A percentile compares a stretch with the other conserved stretches of the same genome.
Evolutionary conservation across 2,329 filamentous ascomycete species (phyloP).

Genomic region (Pyricularia grisea): DNA sequence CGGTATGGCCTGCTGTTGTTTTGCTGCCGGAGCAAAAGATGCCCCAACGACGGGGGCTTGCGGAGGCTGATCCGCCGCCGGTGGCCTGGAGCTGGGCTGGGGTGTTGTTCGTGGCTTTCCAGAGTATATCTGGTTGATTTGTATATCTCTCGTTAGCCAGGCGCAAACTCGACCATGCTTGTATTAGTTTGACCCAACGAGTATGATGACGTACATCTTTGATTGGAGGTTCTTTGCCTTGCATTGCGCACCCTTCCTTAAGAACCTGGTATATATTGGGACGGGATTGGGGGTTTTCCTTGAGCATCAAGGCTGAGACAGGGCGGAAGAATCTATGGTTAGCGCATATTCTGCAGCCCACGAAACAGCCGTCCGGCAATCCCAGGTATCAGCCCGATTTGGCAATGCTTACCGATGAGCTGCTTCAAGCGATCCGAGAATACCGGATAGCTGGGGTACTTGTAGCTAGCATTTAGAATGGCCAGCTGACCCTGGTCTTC

Average conservation of each 20-base stretch:
- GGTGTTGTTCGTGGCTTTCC: slow-evolving; percentile 55
- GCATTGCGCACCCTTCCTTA: slow-evolving; percentile 79
- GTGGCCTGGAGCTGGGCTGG: slow-evolving; percentile 30
- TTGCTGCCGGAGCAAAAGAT: slow-evolving; percentile 66
- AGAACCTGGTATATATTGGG: slow-evolving; percentile 95
- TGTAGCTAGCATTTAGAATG: slow-evolving; percentile 91
- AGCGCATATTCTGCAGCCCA: background rate
- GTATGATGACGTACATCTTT: slow-evolving; percentile 54
- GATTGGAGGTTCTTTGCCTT: slow-evolving; percentile 76
- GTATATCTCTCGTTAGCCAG: slow-evolving; percentile 10
- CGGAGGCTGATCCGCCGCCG: slow-evolving; percentile 42
- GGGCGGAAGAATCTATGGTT: background rate
- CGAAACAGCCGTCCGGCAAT: too few relatives aligned
- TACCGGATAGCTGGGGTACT: slow-evolving; percentile 75
- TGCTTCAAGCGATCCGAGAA: slow-evolving; percentile 88
- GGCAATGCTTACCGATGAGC: slow-evolving; percentile 61
- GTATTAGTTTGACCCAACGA: too few relatives aligned
- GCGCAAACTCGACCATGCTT: background rate
- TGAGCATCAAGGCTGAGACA: slow-evolving; percentile 70
- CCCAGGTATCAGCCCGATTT: background rate
- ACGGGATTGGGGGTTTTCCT: slow-evolving; percentile 65
- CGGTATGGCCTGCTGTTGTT: slow-evolving; percentile 65
- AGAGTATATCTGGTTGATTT: slow-evolving; percentile 57
- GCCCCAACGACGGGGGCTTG: slow-evolving; percentile 63
- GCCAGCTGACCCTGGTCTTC: slow-evolving; percentile 97